Conservation (phyloP, 768 basidiomycete species). For the Mrakia hoshinonis region DNA sequence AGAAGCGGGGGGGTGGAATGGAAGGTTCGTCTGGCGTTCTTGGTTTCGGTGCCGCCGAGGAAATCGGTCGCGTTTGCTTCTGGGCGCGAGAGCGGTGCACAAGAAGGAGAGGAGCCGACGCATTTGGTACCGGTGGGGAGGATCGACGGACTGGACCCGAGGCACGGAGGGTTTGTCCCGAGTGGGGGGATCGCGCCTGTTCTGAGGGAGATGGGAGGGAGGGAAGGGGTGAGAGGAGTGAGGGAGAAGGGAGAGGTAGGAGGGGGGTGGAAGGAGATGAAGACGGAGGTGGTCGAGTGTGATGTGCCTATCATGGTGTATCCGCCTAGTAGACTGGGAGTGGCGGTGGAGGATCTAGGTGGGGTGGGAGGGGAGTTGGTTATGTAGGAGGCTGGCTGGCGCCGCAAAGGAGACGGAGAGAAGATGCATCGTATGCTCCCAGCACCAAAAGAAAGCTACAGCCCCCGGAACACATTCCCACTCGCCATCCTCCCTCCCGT, state of each 20-base stretch:
- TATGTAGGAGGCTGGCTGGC: neutral
- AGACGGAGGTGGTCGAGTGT: conserved; percentile 83
- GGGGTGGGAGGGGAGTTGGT: neutral
- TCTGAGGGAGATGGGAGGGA: neutral
- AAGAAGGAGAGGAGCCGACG: conserved; percentile 38
- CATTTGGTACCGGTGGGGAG: conserved; percentile 37
- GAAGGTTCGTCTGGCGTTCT: conserved; percentile 74
- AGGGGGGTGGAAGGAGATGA: conserved; percentile 57
- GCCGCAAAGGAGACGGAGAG: no score
- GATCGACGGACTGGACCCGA: conserved; percentile 56
- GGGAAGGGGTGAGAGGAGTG: conserved; percentile 33
- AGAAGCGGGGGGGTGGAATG: conserved; percentile 71
- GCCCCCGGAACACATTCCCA: conserved; percentile 53
- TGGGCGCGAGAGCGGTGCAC: conserved; percentile 43
- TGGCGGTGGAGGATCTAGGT: neutral
- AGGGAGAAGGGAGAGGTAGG: conserved; percentile 42
- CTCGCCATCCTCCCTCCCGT: conserved; percentile 78
- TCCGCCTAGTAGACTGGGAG: conserved; percentile 15
- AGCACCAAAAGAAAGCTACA: neutral
- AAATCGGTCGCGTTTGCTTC: neutral
- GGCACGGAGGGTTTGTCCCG: conserved; percentile 58
- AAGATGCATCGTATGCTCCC: no score
- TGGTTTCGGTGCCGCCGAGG: conserved; percentile 59
- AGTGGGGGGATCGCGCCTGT: conserved; percentile 27
- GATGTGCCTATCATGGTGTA: conserved; percentile 78